Evolutionary conservation across 2,329 filamentous ascomycete genomes (phyloP).

Genomic region (Penicillium sp.): DNA sequence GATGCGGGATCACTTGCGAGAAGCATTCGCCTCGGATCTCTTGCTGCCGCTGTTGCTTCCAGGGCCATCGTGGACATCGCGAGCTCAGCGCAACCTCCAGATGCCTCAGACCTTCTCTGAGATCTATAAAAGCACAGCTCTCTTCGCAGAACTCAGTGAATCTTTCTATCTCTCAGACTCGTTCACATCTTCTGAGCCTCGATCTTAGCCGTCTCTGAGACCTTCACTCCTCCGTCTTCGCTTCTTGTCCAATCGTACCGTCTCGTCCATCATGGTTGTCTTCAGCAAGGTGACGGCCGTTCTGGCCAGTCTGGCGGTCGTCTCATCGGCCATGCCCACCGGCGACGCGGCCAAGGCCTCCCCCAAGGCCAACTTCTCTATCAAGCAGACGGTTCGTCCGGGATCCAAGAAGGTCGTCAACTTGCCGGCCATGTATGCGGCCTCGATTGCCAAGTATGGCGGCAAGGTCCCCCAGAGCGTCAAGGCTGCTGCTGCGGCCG

Average conservation of each 20-base stretch:
- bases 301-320: slow-evolving; percentile 23
- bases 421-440: slow-evolving; percentile 26
- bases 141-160: slow-evolving; percentile 2
- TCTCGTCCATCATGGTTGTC: slow-evolving; percentile 27
- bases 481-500: slow-evolving; percentile 27
- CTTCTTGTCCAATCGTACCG: slow-evolving; percentile 5
- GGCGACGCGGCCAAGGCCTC: slow-evolving; percentile 24
- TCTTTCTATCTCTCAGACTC: slow-evolving; percentile 4
- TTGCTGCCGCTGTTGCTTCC: neutral
- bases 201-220: slow-evolving; percentile 12
- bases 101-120: neutral
- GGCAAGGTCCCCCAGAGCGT: slow-evolving; percentile 25
- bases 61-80: neutral
- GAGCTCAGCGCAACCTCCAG: neutral
- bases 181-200: slow-evolving; percentile 6
- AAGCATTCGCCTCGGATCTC: neutral
- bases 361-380: slow-evolving; percentile 26
- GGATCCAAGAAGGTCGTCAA: slow-evolving; percentile 20
- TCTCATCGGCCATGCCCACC: slow-evolving; percentile 26
- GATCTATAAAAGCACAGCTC: slow-evolving; percentile 22
- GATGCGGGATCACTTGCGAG: slow-evolving; percentile 7
- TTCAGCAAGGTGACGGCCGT: slow-evolving; percentile 27
- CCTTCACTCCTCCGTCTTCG: slow-evolving; percentile 6
- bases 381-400: slow-evolving; percentile 26
- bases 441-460: slow-evolving; percentile 26